These are phyloP conservation scores for Seiridium cupressi DNA, from an alignment of 2,329 filamentous ascomycete genomes.

Conservation along the genomic window DNA sequence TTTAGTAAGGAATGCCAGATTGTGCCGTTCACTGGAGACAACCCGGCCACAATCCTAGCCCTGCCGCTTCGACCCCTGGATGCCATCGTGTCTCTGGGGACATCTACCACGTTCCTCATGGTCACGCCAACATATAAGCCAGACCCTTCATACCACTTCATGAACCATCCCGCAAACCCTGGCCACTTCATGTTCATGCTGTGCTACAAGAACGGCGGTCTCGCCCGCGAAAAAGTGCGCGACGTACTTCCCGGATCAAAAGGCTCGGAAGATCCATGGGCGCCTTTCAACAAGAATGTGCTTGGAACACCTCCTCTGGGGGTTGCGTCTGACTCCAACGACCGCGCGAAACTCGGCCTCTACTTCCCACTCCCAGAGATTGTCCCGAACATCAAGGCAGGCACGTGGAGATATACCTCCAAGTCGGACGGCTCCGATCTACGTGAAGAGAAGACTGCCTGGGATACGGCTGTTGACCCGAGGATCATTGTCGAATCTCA, in stretches of 20 bases:
- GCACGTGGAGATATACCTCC: conserved; percentile 80
- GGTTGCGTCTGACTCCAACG: conserved; percentile 42
- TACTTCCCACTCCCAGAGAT: conserved; percentile 96
- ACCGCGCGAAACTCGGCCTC: conserved; percentile 80
- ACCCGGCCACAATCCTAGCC: conserved; percentile 90
- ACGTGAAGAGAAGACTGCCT: conserved; percentile 40
- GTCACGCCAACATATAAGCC: conserved; percentile 89
- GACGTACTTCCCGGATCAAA: conserved; percentile 67
- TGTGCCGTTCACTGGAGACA: conserved; percentile 90
- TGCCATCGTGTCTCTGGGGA: conserved; percentile 92
- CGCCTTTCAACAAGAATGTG: conserved; percentile 73
- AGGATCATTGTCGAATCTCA: conserved; percentile 93
- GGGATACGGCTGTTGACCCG: conserved; percentile 68
- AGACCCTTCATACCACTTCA: conserved; percentile 91
- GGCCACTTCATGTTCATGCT: conserved; percentile 99
- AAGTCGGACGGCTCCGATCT: conserved; percentile 54
- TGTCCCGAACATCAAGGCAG: conserved; percentile 83
- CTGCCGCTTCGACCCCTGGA: conserved; percentile 84
- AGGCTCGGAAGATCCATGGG: conserved; percentile 60
- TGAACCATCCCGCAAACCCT: conserved; percentile 90
- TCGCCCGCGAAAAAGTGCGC: conserved; percentile 86
- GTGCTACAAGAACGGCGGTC: conserved; percentile 97
- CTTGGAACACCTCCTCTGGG: conserved; percentile 68
- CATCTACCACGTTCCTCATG: conserved; percentile 97
- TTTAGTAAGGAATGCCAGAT: conserved; percentile 75